phyloP scores from a whole-genome alignment of 1,284 basidiomycete species.

The Ganoderma multipileum region DNA sequence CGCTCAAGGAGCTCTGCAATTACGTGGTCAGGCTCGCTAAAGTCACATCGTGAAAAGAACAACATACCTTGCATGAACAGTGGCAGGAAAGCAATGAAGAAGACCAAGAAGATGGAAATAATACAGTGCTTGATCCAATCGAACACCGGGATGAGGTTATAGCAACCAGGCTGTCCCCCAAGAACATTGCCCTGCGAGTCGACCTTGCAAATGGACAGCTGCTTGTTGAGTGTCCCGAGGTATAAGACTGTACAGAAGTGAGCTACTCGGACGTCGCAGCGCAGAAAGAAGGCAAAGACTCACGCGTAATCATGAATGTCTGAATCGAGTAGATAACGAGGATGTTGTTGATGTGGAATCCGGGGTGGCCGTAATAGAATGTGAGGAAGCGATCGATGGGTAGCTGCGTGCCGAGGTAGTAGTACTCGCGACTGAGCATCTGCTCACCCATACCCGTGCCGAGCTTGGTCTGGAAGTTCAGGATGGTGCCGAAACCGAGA shows the following conservation, averaged over 20 bases:
- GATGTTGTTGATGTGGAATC: conserved; percentile 99
- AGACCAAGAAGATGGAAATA: conserved; percentile 95
- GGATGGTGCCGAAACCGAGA: conserved; percentile 98
- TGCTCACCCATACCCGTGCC: conserved; percentile 99
- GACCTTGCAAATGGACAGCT: conserved; percentile 86
- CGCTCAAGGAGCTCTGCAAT: conserved; percentile 87
- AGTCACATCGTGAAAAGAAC: background rate
- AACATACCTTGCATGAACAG: conserved; percentile 90
- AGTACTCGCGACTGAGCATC: conserved; percentile 99
- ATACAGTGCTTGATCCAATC: conserved; percentile 97
- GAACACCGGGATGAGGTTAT: conserved; percentile 93
- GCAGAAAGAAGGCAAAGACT: conserved; percentile 42
- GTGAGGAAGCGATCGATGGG: conserved; percentile 99
- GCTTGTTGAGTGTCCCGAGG: conserved; percentile 94
- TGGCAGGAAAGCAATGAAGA: conserved; percentile 95
- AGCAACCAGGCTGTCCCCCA: conserved; percentile 87
- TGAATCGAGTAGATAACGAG: conserved; percentile 97
- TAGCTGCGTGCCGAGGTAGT: conserved; percentile 98
- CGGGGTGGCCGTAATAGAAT: conserved; percentile 99
- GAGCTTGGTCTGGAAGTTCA: conserved; percentile 99
- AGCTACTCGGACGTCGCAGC: conserved; percentile 22
- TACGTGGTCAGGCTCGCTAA: background rate
- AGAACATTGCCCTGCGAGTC: conserved; percentile 82
- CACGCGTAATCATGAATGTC: conserved; percentile 91
- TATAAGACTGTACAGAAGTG: conserved; percentile 69